A percentile compares a stretch with the other conserved stretches of the same genome.
Evolutionary conservation across 768 basidiomycete genomes (phyloP).

Genomic region (Amanita pallidorosea): DNA sequence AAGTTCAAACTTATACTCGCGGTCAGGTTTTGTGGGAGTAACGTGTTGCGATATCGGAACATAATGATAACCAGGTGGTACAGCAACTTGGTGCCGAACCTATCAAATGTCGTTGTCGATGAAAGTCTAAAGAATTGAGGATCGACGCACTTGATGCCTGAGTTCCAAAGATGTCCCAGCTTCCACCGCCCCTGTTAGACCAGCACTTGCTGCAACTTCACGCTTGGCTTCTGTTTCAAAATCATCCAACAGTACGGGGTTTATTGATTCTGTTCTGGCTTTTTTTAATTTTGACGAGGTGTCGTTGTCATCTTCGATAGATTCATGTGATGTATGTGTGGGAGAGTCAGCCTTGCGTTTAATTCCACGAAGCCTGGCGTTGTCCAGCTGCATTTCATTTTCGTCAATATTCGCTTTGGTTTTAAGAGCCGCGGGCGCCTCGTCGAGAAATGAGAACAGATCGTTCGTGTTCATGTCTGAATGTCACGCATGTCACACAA

Average conservation of each 20-base stretch:
- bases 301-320: not conserved
- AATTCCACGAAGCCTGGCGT: not conserved
- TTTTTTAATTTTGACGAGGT: slow-evolving; percentile 37
- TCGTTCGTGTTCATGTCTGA: slow-evolving; percentile 37
- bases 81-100: slow-evolving; percentile 95
- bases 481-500: slow-evolving; percentile 17
- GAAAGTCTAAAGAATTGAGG: not conserved
- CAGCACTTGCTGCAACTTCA: slow-evolving; percentile 83
- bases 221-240: slow-evolving; percentile 92
- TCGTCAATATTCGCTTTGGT: slow-evolving; percentile 21
- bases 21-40: slow-evolving; percentile 83
- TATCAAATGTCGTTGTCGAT: slow-evolving; percentile 15
- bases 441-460: slow-evolving; percentile 62
- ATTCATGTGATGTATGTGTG: not conserved
- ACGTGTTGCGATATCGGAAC: slow-evolving; percentile 83
- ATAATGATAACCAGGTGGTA: slow-evolving; percentile 88
- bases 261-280: slow-evolving; percentile 46
- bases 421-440: slow-evolving; percentile 17
- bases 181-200: slow-evolving; percentile 64
- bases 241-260: slow-evolving; percentile 81
- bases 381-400: slow-evolving; percentile 17
- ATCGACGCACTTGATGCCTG: slow-evolving; percentile 56
- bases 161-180: slow-evolving; percentile 64
- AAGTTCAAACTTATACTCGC: slow-evolving; percentile 91
- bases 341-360: slow-evolving; percentile 3